These are phyloP conservation scores for Linum trigynum DNA, from an alignment of 345 rosid genomes.

Conservation along the genomic window DNA sequence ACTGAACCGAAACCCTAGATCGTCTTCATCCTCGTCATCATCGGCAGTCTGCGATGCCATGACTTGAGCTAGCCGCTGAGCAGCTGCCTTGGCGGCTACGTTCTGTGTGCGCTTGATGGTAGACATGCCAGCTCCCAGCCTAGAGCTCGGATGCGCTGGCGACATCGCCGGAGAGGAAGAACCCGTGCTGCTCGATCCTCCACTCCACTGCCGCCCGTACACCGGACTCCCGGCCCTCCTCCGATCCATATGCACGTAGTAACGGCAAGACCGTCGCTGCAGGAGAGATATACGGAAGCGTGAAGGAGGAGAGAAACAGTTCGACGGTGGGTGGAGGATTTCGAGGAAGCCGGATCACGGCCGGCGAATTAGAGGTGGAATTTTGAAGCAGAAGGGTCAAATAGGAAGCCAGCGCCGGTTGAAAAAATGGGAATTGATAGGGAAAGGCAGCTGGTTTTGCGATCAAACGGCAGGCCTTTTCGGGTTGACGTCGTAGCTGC, in stretches of 20 bases:
- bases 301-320: not conserved
- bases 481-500: not conserved
- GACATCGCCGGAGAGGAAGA: slow-evolving; percentile 73
- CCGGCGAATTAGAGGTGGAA: not conserved
- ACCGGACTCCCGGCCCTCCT: slow-evolving; percentile 68
- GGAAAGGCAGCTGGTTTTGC: not conserved
- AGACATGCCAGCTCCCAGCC: slow-evolving; percentile 50
- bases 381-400: no score
- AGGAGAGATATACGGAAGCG: not conserved
- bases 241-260: slow-evolving; percentile 40
- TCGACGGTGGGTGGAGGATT: not conserved
- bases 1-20: slow-evolving; percentile 12
- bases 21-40: slow-evolving; percentile 58
- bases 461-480: not conserved
- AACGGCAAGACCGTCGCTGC: no score
- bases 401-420: not conserved
- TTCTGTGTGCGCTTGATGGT: slow-evolving; percentile 71
- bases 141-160: slow-evolving; percentile 73
- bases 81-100: slow-evolving; percentile 88
- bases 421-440: not conserved
- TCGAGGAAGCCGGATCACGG: not conserved
- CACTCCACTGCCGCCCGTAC: slow-evolving; percentile 79
- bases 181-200: slow-evolving; percentile 57
- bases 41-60: slow-evolving; percentile 86
- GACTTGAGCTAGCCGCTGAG: slow-evolving; percentile 80